phyloP scores from a whole-genome alignment of 768 basidiomycete species.

The Xerocomellus chrysenteron region DNA sequence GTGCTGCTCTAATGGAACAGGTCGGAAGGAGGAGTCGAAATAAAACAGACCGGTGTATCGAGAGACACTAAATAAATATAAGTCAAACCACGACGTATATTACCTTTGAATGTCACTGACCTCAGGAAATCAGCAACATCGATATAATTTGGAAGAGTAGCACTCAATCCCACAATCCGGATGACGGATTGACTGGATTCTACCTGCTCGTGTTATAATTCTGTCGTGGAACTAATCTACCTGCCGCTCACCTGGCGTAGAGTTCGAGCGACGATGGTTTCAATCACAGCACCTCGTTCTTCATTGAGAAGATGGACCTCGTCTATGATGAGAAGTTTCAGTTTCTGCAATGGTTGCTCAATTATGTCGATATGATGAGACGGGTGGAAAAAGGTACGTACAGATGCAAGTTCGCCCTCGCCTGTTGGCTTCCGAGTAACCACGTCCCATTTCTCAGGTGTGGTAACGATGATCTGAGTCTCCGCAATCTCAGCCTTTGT shows the following conservation, averaged over 20 bases:
- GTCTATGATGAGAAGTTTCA: slow-evolving; percentile 95
- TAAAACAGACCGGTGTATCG: slow-evolving; percentile 87
- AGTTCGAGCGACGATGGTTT: slow-evolving; percentile 96
- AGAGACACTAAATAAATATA: slow-evolving; percentile 63
- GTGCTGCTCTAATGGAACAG: slow-evolving; percentile 95
- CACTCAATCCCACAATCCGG: slow-evolving; percentile 92
- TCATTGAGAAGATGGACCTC: slow-evolving; percentile 97
- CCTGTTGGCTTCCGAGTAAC: slow-evolving; percentile 96
- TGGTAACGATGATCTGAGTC: slow-evolving; percentile 98
- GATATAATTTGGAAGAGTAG: slow-evolving; percentile 94
- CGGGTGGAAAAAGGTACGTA: slow-evolving; percentile 36
- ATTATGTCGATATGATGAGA: not conserved
- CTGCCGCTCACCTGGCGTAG: slow-evolving; percentile 66
- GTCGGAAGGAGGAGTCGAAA: slow-evolving; percentile 96
- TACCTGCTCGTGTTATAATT: slow-evolving; percentile 50
- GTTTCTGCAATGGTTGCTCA: slow-evolving; percentile 49
- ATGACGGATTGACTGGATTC: slow-evolving; percentile 96
- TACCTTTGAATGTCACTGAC: slow-evolving; percentile 39
- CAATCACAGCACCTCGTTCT: slow-evolving; percentile 96
- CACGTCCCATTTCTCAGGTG: slow-evolving; percentile 99
- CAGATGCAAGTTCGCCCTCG: slow-evolving; percentile 94
- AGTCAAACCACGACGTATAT: not conserved
- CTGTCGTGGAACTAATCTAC: not conserved
- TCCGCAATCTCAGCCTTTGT: slow-evolving; percentile 90
- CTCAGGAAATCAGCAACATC: slow-evolving; percentile 95